A percentile compares a stretch with the other conserved stretches of the same genome.
phyloP scores from a whole-genome alignment of 306 rosid genomes.

The Dalbergia cochinchinensis region DNA sequence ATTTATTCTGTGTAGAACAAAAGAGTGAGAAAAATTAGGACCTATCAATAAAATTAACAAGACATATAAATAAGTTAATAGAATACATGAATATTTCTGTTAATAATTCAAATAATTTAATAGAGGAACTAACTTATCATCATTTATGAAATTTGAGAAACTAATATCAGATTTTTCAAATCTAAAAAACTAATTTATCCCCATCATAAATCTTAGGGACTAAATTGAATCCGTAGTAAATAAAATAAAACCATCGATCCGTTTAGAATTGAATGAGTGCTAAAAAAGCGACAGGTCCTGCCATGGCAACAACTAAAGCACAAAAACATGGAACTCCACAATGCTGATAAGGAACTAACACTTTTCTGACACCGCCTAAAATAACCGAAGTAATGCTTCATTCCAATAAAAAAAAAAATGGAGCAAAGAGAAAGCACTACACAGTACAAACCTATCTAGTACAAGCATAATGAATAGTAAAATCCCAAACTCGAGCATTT shows the following conservation, averaged over 20 bases:
- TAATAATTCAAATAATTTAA: too few species aligned
- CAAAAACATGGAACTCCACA: slow-evolving; percentile 35
- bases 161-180: too few species aligned
- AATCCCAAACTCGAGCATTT: slow-evolving; percentile 46
- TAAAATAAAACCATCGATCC: background rate
- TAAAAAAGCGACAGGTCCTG: slow-evolving; percentile 18
- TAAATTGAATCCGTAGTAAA: too few species aligned
- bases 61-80: too few species aligned
- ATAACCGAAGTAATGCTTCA: slow-evolving; percentile 53
- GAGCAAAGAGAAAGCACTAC: slow-evolving; percentile 52
- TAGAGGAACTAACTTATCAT: too few species aligned
- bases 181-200: too few species aligned
- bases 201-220: too few species aligned
- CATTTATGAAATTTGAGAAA: too few species aligned
- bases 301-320: slow-evolving; percentile 39
- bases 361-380: slow-evolving; percentile 45
- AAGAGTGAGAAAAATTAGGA: too few species aligned
- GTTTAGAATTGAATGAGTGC: slow-evolving; percentile 25
- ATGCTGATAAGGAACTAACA: slow-evolving; percentile 41
- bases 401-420: slow-evolving; percentile 49
- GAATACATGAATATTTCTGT: too few species aligned
- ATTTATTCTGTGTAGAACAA: too few species aligned
- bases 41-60: too few species aligned
- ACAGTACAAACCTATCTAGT: slow-evolving; percentile 60
- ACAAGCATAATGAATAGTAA: slow-evolving; percentile 58